Evolutionary conservation across 768 basidiomycete genomes (phyloP), one percentile per base, ranked within the genome.

Genomic region (Ramaria sp.): DNA sequence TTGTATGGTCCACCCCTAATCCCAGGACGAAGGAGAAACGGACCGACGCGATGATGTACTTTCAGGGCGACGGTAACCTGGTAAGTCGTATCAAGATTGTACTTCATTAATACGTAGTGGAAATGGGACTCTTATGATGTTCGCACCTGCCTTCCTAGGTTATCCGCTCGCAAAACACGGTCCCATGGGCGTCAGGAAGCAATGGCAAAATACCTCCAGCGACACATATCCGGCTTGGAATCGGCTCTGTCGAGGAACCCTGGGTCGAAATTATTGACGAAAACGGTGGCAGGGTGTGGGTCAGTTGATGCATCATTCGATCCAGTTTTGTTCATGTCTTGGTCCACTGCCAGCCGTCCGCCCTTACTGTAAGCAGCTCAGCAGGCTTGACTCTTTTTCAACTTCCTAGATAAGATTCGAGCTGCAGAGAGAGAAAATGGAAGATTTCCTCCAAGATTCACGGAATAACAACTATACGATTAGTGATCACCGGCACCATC

Each of bases 51-150:
- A 51, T 31, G 37, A 51, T 61, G 47, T 49, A n/a, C 43, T 64
- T 65, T 48, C 64, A 65, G 33, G 64, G 61, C 19, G 64, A 65
- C 46, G 63, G 61, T 13, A 62, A 65, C 41, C 45, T 64, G 11
- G 63, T 62, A 31, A 43, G 60, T 57, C 7, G 3, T 27, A 31
- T 51, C 1, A 9, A 13, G 34, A n/a, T 59, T 42, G 17, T 51
- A n/a, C 42, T 47, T n/a, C 20, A 42, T 2, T 2, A 15, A 42
- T 53, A 20, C 45, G 48, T 33, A 13, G 13, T 27, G 15, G 42
- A 20, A 45, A n/a, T 37, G 13, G 9, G 34, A 17, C 19, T 24
- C 48, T 49, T 27, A 22, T 27, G 27, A 7, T 9, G 48, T 27
- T 49, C n/a, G 27, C 17, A 7, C n/a, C 39, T n/a, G n/a, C 34